A percentile compares a stretch with the other conserved stretches of the same genome.
Evolutionary conservation across 495 filamentous ascomycete species (phyloP).

Genomic region (Clohesyomyces aquaticus): DNA sequence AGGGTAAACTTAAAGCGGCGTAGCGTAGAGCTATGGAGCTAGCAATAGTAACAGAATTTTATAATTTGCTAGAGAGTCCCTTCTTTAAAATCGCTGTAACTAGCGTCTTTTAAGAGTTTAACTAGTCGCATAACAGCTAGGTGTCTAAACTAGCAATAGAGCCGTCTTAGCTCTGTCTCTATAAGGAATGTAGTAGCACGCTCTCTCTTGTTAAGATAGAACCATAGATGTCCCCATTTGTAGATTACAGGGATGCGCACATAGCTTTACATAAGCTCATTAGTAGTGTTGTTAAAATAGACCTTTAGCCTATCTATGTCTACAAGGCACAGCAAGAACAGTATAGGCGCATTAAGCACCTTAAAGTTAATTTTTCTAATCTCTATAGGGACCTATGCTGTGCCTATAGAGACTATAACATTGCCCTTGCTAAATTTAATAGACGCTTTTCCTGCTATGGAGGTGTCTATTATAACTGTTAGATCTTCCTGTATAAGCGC

Average conservation of each 20-base stretch:
- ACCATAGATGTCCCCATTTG: conserved; percentile 5
- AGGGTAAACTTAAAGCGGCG: neutral
- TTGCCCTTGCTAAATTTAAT: no score
- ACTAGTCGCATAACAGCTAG: neutral
- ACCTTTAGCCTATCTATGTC: neutral
- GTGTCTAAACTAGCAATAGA: neutral
- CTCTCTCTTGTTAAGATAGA: neutral
- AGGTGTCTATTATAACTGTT: no score
- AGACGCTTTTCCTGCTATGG: no score
- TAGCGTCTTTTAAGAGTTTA: neutral
- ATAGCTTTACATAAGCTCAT: neutral
- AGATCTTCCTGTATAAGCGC: no score
- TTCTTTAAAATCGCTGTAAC: neutral
- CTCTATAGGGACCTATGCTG: no score
- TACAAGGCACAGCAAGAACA: no score
- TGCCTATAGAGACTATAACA: no score
- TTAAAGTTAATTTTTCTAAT: no score
- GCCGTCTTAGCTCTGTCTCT: neutral
- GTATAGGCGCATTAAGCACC: no score
- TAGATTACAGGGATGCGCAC: neutral
- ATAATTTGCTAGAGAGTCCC: neutral
- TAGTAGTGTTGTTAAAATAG: neutral
- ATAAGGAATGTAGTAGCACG: neutral
- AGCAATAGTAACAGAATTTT: neutral
- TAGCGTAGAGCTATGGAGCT: neutral